A percentile compares a stretch with the other conserved stretches of the same genome.
Conservation (phyloP, 2,329 filamentous ascomycete species). For the Colletotrichum navitas region DNA sequence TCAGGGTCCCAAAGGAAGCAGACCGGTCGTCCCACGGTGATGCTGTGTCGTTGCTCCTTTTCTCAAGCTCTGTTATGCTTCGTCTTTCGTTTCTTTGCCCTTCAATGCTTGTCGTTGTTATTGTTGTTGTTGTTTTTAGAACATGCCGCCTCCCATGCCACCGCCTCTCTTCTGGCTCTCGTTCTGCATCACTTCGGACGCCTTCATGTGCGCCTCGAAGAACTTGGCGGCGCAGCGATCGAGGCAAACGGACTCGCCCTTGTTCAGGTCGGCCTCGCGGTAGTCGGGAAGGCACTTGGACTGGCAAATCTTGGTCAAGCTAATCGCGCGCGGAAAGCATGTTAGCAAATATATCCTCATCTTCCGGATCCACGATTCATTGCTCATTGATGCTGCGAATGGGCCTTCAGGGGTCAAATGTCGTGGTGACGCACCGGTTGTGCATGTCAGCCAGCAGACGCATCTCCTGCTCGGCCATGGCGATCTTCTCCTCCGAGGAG, state of each 20-base stretch:
- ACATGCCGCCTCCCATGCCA: constrained; percentile 63
- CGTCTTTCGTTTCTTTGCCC: not conserved
- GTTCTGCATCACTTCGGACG: constrained; percentile 95
- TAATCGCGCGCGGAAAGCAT: constrained; percentile 51
- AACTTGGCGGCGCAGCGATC: constrained; percentile 98
- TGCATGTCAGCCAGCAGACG: constrained; percentile 99
- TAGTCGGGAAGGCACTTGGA: constrained; percentile 97
- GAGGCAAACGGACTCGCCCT: constrained; percentile 97
- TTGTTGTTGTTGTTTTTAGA: constrained; percentile 43
- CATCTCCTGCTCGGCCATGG: constrained; percentile 95
- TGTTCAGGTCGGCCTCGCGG: constrained; percentile 97
- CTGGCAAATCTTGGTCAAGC: constrained; percentile 88
- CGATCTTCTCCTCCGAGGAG: constrained; percentile 96
- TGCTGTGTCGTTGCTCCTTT: not conserved
- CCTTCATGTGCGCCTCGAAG: constrained; percentile 98
- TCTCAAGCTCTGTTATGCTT: not conserved
- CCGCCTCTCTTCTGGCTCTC: constrained; percentile 79
- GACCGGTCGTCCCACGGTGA: not conserved
- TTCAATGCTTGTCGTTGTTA: not conserved
- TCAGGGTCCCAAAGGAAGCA: constrained; percentile 1
- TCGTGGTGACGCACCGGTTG: constrained; percentile 77
- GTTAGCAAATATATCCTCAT: not conserved
- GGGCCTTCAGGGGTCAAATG: not conserved
- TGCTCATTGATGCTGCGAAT: not conserved
- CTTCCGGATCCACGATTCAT: not conserved